These are phyloP conservation scores for Penicillium sclerotigenum DNA, from an alignment of 2,329 filamentous ascomycete species.

Conservation along the genomic window DNA sequence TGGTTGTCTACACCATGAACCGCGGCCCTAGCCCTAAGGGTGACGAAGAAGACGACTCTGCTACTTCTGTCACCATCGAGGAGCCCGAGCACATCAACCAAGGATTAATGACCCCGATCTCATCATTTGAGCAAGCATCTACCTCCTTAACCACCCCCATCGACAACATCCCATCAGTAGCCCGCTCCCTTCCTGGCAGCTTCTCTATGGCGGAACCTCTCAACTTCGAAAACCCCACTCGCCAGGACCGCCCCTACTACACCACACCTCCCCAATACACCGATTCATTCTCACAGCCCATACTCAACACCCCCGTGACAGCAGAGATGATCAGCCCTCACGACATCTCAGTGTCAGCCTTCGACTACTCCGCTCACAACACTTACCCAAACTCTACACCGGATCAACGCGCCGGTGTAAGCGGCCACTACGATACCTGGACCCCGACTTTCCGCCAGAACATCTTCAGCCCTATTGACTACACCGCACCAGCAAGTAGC, in stretches of 20 bases:
- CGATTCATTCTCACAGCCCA: conserved; percentile 29
- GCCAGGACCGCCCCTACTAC: conserved; percentile 31
- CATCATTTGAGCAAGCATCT: conserved; percentile 24
- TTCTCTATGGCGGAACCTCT: conserved; percentile 33
- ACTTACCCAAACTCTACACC: conserved; percentile 25
- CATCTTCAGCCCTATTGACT: conserved; percentile 35
- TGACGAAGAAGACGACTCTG: conserved; percentile 32
- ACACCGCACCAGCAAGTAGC: conserved; percentile 15
- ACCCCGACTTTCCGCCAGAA: conserved; percentile 33
- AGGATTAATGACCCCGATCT: conserved; percentile 25
- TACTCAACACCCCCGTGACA: conserved; percentile 28
- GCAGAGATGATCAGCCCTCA: conserved; percentile 30
- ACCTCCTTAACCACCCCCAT: conserved; percentile 27
- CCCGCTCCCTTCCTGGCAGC: conserved; percentile 23
- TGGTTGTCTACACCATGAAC: conserved; percentile 40
- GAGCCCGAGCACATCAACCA: conserved; percentile 31
- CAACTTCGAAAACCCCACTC: conserved; percentile 24
- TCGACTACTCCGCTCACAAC: conserved; percentile 31
- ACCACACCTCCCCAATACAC: conserved; percentile 28
- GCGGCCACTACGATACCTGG: conserved; percentile 31
- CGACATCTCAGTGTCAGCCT: conserved; percentile 28
- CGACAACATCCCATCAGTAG: conserved; percentile 21
- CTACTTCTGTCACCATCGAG: conserved; percentile 22
- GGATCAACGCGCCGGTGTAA: conserved; percentile 17
- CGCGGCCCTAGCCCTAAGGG: conserved; percentile 34